Percentiles rank a stretch among this genome's conserved stretches.
These are phyloP conservation scores for Pouteria campechiana DNA, from an alignment of 179 eudicot species.

Conservation along the genomic window DNA sequence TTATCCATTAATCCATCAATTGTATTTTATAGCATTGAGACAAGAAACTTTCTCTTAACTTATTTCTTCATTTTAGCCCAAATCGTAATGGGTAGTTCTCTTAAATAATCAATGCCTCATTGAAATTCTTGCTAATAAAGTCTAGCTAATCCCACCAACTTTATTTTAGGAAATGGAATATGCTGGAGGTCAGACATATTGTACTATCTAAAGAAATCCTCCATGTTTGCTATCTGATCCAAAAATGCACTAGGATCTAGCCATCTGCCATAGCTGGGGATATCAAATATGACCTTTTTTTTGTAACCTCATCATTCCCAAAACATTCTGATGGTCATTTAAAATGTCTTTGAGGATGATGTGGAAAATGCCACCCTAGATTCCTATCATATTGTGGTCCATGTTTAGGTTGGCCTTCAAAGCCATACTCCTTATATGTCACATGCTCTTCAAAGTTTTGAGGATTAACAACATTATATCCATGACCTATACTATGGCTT, in stretches of 20 bases:
- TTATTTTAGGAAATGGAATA: constrained; percentile 1
- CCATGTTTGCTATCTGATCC: not conserved
- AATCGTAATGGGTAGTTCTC: not conserved
- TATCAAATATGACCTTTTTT: not conserved
- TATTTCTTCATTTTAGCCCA: not conserved
- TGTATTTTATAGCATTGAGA: not conserved
- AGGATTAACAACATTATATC: too few species aligned
- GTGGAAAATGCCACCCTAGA: too few species aligned
- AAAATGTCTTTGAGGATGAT: too few species aligned
- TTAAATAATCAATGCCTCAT: not conserved
- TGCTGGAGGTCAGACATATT: not conserved
- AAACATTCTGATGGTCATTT: too few species aligned
- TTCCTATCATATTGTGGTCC: too few species aligned
- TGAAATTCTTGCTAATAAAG: not conserved
- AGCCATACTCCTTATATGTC: too few species aligned
- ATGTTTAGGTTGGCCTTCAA: too few species aligned
- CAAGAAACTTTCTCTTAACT: not conserved
- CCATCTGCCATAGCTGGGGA: not conserved
- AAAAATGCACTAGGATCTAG: not conserved
- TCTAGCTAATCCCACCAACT: not conserved
- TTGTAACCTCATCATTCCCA: not conserved
- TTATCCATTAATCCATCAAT: not conserved
- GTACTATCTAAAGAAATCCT: constrained; percentile 1
- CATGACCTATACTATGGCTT: too few species aligned
- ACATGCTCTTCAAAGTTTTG: too few species aligned